A percentile compares a stretch with the other conserved stretches of the same genome.
phyloP scores from a whole-genome alignment of 345 rosid genomes.

The Physaria fendleri region DNA sequence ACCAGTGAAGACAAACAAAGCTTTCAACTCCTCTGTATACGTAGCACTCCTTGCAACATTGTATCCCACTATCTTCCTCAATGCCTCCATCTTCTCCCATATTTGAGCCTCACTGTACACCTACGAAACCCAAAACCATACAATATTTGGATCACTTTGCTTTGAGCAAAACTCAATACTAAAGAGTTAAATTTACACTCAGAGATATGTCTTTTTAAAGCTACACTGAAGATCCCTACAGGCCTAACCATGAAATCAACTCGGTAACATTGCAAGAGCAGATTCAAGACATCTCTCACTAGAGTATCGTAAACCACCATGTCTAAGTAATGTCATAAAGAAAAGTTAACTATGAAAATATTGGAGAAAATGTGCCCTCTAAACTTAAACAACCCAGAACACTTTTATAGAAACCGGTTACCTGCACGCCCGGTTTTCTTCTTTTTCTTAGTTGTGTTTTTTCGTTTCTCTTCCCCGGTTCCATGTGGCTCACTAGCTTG shows the following conservation, averaged over 20 bases:
- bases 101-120: conserved; percentile 40
- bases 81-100: conserved; percentile 55
- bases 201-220: not conserved
- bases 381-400: not conserved
- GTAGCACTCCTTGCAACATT: conserved; percentile 35
- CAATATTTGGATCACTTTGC: not conserved
- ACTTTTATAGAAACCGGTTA: conserved; percentile 20
- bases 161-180: not conserved
- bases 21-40: conserved; percentile 52
- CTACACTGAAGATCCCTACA: not conserved
- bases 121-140: conserved; percentile 5
- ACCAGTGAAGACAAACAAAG: conserved; percentile 68
- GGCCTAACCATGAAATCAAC: not conserved
- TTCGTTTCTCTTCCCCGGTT: conserved; percentile 31
- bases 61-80: conserved; percentile 59
- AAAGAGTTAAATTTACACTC: not conserved
- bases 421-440: conserved; percentile 37
- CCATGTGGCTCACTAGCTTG: conserved; percentile 26
- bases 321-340: not conserved
- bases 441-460: conserved; percentile 32
- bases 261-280: not conserved
- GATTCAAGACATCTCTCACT: not conserved
- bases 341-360: not conserved
- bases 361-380: not conserved
- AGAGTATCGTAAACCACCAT: not conserved